A percentile compares a stretch with the other conserved stretches of the same genome.
These are phyloP conservation scores for Coprinopsis marcescibilis DNA, from an alignment of 768 basidiomycete species.

Conservation along the genomic window DNA sequence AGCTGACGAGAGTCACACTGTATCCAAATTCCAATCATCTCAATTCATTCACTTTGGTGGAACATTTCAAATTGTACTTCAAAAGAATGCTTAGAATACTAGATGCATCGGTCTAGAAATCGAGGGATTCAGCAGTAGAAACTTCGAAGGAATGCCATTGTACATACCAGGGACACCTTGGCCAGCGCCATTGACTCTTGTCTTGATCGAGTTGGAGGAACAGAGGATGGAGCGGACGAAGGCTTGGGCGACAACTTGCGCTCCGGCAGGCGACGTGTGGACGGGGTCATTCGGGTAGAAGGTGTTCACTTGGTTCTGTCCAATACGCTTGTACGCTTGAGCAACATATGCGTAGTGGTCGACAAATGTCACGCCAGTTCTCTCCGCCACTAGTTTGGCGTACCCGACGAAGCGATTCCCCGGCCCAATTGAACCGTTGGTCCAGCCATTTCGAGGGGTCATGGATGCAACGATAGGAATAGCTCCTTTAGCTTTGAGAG, in stretches of 20 bases:
- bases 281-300: conserved; percentile 44
- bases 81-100: no score
- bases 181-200: conserved; percentile 31
- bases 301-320: conserved; percentile 30
- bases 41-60: no score
- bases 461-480: conserved; percentile 43
- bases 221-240: conserved; percentile 43
- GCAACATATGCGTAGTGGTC: conserved; percentile 43
- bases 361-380: conserved; percentile 34
- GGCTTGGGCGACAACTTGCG: conserved; percentile 41
- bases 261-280: conserved; percentile 39
- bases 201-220: conserved; percentile 27
- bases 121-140: no score
- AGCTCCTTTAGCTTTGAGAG: conserved; percentile 40
- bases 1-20: no score
- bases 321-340: conserved; percentile 34
- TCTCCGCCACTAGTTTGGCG: conserved; percentile 31
- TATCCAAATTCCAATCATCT: no score
- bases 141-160: not conserved
- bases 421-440: conserved; percentile 27
- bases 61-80: no score
- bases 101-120: no score
- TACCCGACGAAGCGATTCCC: conserved; percentile 40
- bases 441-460: conserved; percentile 43
- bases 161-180: conserved; percentile 30